These are phyloP conservation scores for Stachybotrys echinatus DNA, from an alignment of 2,329 filamentous ascomycete genomes.

Conservation along the genomic window DNA sequence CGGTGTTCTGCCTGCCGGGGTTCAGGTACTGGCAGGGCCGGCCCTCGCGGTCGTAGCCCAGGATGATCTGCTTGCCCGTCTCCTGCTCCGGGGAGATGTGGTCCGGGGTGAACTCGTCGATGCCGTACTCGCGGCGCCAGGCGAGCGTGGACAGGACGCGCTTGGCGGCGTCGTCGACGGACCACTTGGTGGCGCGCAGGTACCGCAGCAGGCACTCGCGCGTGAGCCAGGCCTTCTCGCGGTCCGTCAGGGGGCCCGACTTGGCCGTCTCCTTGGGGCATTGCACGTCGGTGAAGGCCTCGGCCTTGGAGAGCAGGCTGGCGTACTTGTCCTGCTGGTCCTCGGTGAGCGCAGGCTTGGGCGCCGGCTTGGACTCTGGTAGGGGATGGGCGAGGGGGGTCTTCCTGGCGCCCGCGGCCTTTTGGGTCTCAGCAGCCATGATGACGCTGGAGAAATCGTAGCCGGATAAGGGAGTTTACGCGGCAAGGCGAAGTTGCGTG, in stretches of 20 bases:
- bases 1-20: slow-evolving; percentile 89
- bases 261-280: slow-evolving; percentile 52
- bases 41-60: slow-evolving; percentile 80
- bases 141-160: slow-evolving; percentile 75
- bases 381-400: slow-evolving; percentile 56
- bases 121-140: slow-evolving; percentile 88
- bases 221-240: slow-evolving; percentile 85
- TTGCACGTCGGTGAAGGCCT: slow-evolving; percentile 61
- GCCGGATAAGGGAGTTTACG: no score
- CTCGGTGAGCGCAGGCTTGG: slow-evolving; percentile 56
- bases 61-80: slow-evolving; percentile 88
- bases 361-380: slow-evolving; percentile 50
- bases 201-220: slow-evolving; percentile 90
- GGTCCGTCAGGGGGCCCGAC: slow-evolving; percentile 64
- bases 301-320: slow-evolving; percentile 64
- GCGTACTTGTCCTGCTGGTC: slow-evolving; percentile 83
- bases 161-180: slow-evolving; percentile 66
- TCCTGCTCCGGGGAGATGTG: slow-evolving; percentile 92
- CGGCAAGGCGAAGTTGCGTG: no score
- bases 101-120: slow-evolving; percentile 73
- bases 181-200: slow-evolving; percentile 90
- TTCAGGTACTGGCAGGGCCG: slow-evolving; percentile 89
- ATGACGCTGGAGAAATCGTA: background rate
- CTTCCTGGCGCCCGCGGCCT: slow-evolving; percentile 20
- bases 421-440: background rate